phyloP scores from a whole-genome alignment of 192 early-diverging fungal genomes.

The Lobosporangium transversale region DNA sequence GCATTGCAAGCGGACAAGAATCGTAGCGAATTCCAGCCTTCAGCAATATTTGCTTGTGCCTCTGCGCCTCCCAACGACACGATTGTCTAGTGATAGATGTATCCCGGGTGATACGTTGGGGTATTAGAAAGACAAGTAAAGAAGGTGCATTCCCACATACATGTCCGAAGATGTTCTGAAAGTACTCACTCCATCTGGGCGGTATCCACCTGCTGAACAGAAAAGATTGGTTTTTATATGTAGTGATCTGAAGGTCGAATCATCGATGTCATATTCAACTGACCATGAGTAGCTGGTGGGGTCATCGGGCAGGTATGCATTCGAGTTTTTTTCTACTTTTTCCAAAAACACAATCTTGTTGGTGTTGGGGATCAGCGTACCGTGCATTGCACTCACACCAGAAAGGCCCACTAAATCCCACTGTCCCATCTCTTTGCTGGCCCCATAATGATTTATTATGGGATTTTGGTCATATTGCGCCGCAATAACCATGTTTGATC shows the following conservation, averaged over 20 bases:
- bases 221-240: slow-evolving; percentile 58
- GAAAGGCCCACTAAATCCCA: slow-evolving; percentile 50
- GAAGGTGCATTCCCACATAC: too few species aligned
- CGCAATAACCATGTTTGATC: not conserved
- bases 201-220: slow-evolving; percentile 62
- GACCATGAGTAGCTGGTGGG: slow-evolving; percentile 44
- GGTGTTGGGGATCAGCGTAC: slow-evolving; percentile 41
- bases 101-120: not conserved
- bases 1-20: slow-evolving; percentile 51
- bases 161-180: too few species aligned
- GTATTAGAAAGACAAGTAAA: not conserved
- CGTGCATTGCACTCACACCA: slow-evolving; percentile 50
- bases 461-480: not conserved
- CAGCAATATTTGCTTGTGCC: slow-evolving; percentile 18
- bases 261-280: slow-evolving; percentile 56
- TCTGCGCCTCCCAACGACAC: slow-evolving; percentile 60
- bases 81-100: slow-evolving; percentile 45
- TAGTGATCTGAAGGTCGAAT: slow-evolving; percentile 47
- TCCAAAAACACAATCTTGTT: slow-evolving; percentile 51
- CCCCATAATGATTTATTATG: slow-evolving; percentile 12
- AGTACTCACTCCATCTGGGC: slow-evolving; percentile 55
- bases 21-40: slow-evolving; percentile 59
- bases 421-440: slow-evolving; percentile 30
- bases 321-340: slow-evolving; percentile 29
- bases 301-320: slow-evolving; percentile 17